These are phyloP conservation scores for Setaria viridis DNA, from an alignment of 202 grass and related monocot genomes.

Conservation along the genomic window DNA sequence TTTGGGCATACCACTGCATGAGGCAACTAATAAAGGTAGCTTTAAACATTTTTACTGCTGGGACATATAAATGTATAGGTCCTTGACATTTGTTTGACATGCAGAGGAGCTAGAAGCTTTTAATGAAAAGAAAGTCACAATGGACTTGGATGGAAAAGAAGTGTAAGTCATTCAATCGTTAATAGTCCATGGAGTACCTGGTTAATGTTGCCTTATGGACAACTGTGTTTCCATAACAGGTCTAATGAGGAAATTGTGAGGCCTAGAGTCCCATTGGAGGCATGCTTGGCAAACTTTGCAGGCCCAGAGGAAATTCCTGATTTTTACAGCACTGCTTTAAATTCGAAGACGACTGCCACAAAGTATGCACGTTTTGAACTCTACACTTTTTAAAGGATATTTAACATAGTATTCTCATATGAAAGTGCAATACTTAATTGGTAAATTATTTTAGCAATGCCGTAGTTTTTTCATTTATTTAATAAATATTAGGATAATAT, in stretches of 20 bases:
- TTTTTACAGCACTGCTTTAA: slow-evolving; percentile 95
- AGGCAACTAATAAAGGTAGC: slow-evolving; percentile 92
- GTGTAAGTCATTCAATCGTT: slow-evolving; percentile 57
- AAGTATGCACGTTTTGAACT: slow-evolving; percentile 70
- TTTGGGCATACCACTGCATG: slow-evolving; percentile 85
- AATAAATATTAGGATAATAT: slow-evolving; percentile 5
- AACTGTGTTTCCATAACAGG: slow-evolving; percentile 51
- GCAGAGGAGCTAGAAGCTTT: slow-evolving; percentile 93
- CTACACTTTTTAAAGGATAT: slow-evolving; percentile 13
- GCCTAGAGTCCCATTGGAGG: slow-evolving; percentile 88
- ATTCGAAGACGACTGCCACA: slow-evolving; percentile 87
- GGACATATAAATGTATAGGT: slow-evolving; percentile 21
- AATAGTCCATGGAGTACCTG: neutral
- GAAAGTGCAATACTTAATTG: neutral
- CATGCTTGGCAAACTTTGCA: slow-evolving; percentile 87
- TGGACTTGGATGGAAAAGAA: slow-evolving; percentile 84
- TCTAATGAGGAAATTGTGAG: slow-evolving; percentile 84
- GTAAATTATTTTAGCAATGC: slow-evolving; percentile 17
- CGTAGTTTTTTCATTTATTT: neutral
- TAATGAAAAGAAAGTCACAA: slow-evolving; percentile 69
- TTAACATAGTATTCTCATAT: neutral
- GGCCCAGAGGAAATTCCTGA: slow-evolving; percentile 82
- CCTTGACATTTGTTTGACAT: slow-evolving; percentile 50
- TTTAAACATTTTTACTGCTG: slow-evolving; percentile 10
- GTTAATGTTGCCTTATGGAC: slow-evolving; percentile 8